Evolutionary conservation across 768 basidiomycete species (phyloP), one percentile per base, ranked within the genome.

Genomic region (Naganishia vishniacii): DNA sequence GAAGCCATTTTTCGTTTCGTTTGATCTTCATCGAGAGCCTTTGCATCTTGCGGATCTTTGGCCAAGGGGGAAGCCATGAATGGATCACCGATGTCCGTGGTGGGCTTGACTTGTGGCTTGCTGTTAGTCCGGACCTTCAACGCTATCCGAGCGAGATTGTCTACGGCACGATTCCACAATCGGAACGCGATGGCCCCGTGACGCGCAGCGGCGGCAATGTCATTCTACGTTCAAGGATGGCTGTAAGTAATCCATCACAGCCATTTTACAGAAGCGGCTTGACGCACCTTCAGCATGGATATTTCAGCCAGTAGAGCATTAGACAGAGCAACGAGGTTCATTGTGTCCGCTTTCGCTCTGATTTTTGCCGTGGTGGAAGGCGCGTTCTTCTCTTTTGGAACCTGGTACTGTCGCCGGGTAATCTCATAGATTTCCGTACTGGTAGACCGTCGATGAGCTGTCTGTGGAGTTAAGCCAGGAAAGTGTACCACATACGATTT

Each of bases 101-200:
- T 87, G 0, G 86, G 86, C 71, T 88, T 84, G 5, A 40, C 5
- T 37, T 37, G 34, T 18, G 53, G 53, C 77, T 72, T 7, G 81
- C 80, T n/a, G 79, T 75, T 9, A 72, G 65, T 47, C 31, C 65
- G 16, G 28, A 73, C 60, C 48, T 65, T n/a, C 59, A 56, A 18
- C 8, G 71, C 69, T 9, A 89, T 79, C 31, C 88, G 84, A 6
- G 83, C 75, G 0, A 90, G 73, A 0, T 83, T 82, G 23, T 89
- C 89, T 15, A 85, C 77, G 3, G 90, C 89, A 28, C 88, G 84
- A 72, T 88, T 88, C 85, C 86, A 90, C 1, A 92, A 77, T 18
- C 89, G 84, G 53, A 91, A 80, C 0, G 87, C 83, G 67, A 88
- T 87, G 13, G 88, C 78, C 66, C 86, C 78, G 20, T 82, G 82